A percentile compares a stretch with the other conserved stretches of the same genome.
Evolutionary conservation across 2,329 filamentous ascomycete species (phyloP).

Genomic region (Pseudomassariella vexata): DNA sequence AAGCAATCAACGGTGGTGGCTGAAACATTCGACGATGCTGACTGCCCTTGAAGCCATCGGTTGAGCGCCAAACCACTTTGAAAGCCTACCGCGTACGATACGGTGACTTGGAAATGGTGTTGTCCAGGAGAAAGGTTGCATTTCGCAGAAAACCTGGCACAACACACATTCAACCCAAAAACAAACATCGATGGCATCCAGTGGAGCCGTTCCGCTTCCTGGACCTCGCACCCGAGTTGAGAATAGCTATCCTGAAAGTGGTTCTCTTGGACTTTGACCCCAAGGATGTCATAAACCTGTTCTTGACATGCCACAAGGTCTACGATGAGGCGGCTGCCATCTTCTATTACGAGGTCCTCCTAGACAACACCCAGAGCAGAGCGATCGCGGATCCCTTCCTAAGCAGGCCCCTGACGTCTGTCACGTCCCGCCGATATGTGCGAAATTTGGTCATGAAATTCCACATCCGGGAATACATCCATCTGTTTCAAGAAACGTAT

Average conservation of each 20-base stretch:
- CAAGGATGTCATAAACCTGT: slow-evolving; percentile 14
- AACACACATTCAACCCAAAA: not conserved
- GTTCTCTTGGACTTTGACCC: slow-evolving; percentile 11
- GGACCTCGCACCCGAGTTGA: slow-evolving; percentile 20
- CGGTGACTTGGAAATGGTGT: no score
- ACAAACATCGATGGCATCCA: not conserved
- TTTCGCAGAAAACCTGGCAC: slow-evolving; percentile 5
- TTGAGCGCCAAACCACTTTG: no score
- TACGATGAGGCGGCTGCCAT: slow-evolving; percentile 20
- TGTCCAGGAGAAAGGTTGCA: no score
- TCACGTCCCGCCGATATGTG: slow-evolving; percentile 19
- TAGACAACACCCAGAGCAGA: slow-evolving; percentile 14
- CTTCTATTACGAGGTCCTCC: slow-evolving; percentile 18
- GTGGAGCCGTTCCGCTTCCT: slow-evolving; percentile 19
- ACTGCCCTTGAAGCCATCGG: no score
- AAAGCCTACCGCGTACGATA: no score
- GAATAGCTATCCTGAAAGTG: slow-evolving; percentile 15
- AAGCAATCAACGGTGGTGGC: no score
- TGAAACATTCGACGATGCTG: no score
- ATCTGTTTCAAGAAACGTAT: slow-evolving; percentile 14
- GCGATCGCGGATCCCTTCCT: slow-evolving; percentile 14
- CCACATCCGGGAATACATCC: slow-evolving; percentile 13
- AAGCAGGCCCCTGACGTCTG: slow-evolving; percentile 8
- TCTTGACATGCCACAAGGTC: slow-evolving; percentile 15
- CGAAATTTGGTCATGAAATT: slow-evolving; percentile 17